Evolutionary conservation across 2,329 filamentous ascomycete species (phyloP).

Genomic region (Cordyceps tenuipes): DNA sequence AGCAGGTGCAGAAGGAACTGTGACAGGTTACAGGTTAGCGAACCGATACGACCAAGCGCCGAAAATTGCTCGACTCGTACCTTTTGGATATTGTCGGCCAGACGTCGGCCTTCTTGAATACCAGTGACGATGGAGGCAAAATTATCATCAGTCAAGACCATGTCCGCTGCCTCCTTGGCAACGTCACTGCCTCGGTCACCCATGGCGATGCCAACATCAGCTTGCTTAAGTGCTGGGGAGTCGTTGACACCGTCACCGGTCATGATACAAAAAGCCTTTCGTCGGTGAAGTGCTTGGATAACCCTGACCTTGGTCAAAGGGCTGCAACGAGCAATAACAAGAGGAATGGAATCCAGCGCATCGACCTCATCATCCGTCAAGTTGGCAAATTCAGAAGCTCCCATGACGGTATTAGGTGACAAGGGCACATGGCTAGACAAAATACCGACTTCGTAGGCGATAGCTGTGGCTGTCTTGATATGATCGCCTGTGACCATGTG

Average conservation of each 20-base stretch:
- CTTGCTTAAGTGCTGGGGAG: constrained; percentile 62
- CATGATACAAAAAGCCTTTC: constrained; percentile 63
- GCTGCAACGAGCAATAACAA: constrained; percentile 62
- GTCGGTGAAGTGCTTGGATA: constrained; percentile 64
- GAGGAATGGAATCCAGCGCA: constrained; percentile 48
- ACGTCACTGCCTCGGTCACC: constrained; percentile 63
- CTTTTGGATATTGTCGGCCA: constrained; percentile 69
- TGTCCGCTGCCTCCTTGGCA: constrained; percentile 75
- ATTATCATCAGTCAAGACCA: constrained; percentile 82
- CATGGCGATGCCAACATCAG: constrained; percentile 72
- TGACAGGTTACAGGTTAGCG: constrained; percentile 17
- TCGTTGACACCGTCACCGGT: constrained; percentile 71
- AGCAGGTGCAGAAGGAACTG: constrained; percentile 57
- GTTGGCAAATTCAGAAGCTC: constrained; percentile 53
- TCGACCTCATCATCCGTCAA: constrained; percentile 57
- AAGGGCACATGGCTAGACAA: constrained; percentile 31
- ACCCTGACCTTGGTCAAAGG: constrained; percentile 67
- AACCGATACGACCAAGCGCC: background rate
- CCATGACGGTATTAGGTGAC: constrained; percentile 45
- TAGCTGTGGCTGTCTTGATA: constrained; percentile 58
- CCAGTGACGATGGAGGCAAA: constrained; percentile 74
- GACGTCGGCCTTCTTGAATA: constrained; percentile 59
- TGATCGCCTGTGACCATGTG: constrained; percentile 66
- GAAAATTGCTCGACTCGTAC: constrained; percentile 27
- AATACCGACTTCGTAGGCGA: constrained; percentile 58